Percentiles rank a stretch among this genome's conserved stretches.
These are phyloP conservation scores for Avena sativa DNA, from an alignment of 176 grass and related monocot species.

Conservation along the genomic window DNA sequence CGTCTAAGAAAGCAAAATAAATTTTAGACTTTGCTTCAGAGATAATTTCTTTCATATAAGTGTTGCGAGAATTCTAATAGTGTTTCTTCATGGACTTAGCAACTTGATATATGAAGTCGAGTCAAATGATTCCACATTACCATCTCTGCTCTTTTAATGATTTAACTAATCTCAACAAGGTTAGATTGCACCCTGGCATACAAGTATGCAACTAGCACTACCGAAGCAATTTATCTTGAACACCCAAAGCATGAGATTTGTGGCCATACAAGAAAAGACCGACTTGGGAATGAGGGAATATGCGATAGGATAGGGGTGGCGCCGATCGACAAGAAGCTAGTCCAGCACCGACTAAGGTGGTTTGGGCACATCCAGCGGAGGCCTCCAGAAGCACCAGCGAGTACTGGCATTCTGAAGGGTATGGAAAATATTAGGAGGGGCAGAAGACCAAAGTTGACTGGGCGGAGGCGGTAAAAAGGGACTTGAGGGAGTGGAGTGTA, in stretches of 20 bases:
- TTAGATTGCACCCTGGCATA: not conserved
- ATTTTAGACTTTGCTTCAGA: conserved; percentile 7
- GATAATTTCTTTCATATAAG: not conserved
- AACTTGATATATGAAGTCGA: conserved; percentile 13
- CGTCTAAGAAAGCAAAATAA: conserved; percentile 20
- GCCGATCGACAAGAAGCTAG: too few species aligned
- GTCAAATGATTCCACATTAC: not conserved
- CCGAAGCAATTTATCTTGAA: conserved; percentile 18
- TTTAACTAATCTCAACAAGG: conserved; percentile 1
- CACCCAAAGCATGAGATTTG: not conserved
- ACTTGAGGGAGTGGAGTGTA: too few species aligned
- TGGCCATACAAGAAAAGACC: too few species aligned
- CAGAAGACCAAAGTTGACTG: too few species aligned
- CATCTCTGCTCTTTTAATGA: not conserved
- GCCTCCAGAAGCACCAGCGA: too few species aligned
- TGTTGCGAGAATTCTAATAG: not conserved
- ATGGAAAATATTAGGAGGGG: too few species aligned
- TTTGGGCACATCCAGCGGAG: too few species aligned
- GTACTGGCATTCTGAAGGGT: too few species aligned
- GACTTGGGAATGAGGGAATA: too few species aligned
- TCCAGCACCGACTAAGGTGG: too few species aligned
- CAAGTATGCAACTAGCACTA: not conserved
- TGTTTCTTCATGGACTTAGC: conserved; percentile 12
- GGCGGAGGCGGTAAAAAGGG: too few species aligned
- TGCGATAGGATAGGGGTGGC: too few species aligned